Percentiles rank a stretch among this genome's conserved stretches.
phyloP scores from a whole-genome alignment of 371 early-diverging fungal genomes.

The Mucor racemosus region DNA sequence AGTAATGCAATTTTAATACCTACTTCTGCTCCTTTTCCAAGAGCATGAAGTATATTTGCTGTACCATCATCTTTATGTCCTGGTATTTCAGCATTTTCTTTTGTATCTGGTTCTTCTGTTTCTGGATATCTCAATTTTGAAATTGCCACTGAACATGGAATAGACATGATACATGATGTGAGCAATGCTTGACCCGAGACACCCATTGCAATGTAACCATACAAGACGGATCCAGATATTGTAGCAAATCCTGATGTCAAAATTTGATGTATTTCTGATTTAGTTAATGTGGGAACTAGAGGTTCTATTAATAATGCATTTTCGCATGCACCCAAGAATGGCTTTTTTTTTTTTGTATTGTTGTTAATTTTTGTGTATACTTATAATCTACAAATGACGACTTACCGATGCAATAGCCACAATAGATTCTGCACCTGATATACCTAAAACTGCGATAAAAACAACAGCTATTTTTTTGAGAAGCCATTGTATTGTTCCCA shows the following conservation, averaged over 20 bases:
- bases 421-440: slow-evolving; percentile 85
- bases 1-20: slow-evolving; percentile 81
- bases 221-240: slow-evolving; percentile 80
- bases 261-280: slow-evolving; percentile 81
- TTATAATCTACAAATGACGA: not conserved
- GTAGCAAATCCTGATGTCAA: slow-evolving; percentile 89
- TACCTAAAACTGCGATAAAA: slow-evolving; percentile 70
- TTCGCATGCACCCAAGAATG: slow-evolving; percentile 78
- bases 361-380: not conserved
- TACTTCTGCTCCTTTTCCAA: slow-evolving; percentile 84
- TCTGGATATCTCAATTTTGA: slow-evolving; percentile 89
- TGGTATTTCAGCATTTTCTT: slow-evolving; percentile 56
- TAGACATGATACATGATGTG: slow-evolving; percentile 89
- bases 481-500: slow-evolving; percentile 83
- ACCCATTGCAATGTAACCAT: slow-evolving; percentile 69
- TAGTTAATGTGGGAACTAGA: slow-evolving; percentile 79
- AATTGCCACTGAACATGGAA: slow-evolving; percentile 85
- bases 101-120: slow-evolving; percentile 77
- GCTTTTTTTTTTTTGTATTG: not conserved
- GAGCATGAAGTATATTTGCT: slow-evolving; percentile 82
- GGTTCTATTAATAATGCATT: slow-evolving; percentile 82
- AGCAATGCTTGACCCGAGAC: slow-evolving; percentile 65
- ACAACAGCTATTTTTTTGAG: slow-evolving; percentile 68
- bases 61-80: slow-evolving; percentile 43
- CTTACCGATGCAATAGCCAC: slow-evolving; percentile 77